A percentile compares a stretch with the other conserved stretches of the same genome.
phyloP scores from a whole-genome alignment of 164 flowering plant species.

The Houttuynia cordata region DNA sequence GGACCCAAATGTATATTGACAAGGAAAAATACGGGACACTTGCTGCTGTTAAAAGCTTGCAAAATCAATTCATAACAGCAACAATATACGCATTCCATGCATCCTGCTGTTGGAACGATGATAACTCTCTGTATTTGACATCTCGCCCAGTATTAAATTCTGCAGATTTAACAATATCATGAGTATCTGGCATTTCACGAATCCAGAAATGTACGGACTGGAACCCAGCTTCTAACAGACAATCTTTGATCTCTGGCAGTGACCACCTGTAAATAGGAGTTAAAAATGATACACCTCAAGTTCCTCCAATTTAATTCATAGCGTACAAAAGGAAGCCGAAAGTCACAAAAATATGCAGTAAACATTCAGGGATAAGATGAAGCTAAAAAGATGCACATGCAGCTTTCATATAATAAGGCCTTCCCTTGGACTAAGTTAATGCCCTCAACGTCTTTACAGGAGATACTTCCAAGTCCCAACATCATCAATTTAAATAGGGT shows the following conservation, averaged over 20 bases:
- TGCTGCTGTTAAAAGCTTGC: too few species aligned
- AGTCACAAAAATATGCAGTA: too few species aligned
- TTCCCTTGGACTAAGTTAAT: neutral
- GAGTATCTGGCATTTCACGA: constrained; percentile 63
- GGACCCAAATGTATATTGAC: too few species aligned
- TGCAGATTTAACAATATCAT: constrained; percentile 22
- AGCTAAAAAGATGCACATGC: neutral
- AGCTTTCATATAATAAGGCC: neutral
- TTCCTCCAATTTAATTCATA: too few species aligned
- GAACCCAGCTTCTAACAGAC: constrained; percentile 86
- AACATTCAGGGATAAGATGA: neutral
- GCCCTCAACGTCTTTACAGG: neutral
- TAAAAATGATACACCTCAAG: neutral
- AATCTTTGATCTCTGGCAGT: constrained; percentile 83
- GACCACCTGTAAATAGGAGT: constrained; percentile 58
- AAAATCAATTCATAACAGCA: constrained; percentile 34
- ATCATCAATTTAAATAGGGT: too few species aligned
- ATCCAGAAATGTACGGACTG: constrained; percentile 80
- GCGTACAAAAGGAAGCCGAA: too few species aligned
- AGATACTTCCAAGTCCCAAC: too few species aligned
- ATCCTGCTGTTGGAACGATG: constrained; percentile 65
- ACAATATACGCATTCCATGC: constrained; percentile 96
- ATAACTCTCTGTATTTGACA: constrained; percentile 68
- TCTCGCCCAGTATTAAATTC: constrained; percentile 55
- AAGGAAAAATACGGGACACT: too few species aligned